Evolutionary conservation across 2,329 filamentous ascomycete genomes (phyloP).

Genomic region (Fusarium dimerum): DNA sequence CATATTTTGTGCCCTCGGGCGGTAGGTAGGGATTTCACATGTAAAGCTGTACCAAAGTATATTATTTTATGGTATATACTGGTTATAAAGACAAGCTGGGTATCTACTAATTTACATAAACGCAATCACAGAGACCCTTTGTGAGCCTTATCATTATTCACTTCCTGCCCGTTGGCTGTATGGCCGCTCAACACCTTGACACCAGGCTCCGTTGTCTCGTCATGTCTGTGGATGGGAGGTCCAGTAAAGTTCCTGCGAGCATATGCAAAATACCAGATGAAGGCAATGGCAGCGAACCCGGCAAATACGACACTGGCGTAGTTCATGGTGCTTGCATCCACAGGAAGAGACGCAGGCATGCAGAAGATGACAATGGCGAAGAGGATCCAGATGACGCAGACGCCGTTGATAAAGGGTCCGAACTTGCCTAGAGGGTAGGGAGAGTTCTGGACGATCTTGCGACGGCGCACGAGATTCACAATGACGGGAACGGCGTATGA

Average conservation of each 20-base stretch:
- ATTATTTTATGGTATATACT: neutral
- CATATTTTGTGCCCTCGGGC: too few relatives aligned
- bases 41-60: too few relatives aligned
- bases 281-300: conserved; percentile 60
- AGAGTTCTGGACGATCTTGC: conserved; percentile 65
- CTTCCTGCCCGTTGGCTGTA: conserved; percentile 7
- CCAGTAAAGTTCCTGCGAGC: conserved; percentile 66
- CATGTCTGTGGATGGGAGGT: conserved; percentile 36
- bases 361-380: conserved; percentile 74
- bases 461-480: conserved; percentile 66
- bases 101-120: neutral
- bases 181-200: conserved; percentile 21
- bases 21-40: too few relatives aligned
- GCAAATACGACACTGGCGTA: conserved; percentile 68
- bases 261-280: conserved; percentile 63
- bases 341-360: conserved; percentile 67
- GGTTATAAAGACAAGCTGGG: neutral
- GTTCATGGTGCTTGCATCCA: conserved; percentile 61
- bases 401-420: conserved; percentile 66
- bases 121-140: conserved; percentile 16
- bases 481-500: conserved; percentile 77
- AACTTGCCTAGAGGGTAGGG: conserved; percentile 69
- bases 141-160: conserved; percentile 10
- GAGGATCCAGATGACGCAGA: conserved; percentile 70
- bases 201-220: conserved; percentile 11